These are phyloP conservation scores for Candolleomyces efflorescens DNA, from an alignment of 768 basidiomycete species.

Conservation along the genomic window DNA sequence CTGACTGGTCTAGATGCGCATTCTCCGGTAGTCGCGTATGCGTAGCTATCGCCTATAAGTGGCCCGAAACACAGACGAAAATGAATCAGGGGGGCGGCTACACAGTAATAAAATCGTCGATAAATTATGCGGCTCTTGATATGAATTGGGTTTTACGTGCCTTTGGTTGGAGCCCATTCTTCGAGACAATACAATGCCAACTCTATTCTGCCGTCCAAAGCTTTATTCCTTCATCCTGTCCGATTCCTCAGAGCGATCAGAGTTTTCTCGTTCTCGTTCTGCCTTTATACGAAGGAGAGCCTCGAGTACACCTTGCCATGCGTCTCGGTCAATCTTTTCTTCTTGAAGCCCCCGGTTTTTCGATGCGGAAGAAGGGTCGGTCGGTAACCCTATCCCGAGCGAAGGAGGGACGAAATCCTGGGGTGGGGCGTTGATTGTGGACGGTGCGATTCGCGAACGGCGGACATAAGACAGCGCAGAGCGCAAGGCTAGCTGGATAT, in stretches of 20 bases:
- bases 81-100: background rate
- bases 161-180: background rate
- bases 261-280: conserved; percentile 18
- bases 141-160: conserved; percentile 2
- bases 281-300: conserved; percentile 63
- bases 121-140: background rate
- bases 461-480: conserved; percentile 79
- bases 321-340: conserved; percentile 69
- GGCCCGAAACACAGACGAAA: background rate
- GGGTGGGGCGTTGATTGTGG: conserved; percentile 80
- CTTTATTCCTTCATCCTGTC: conserved; percentile 6
- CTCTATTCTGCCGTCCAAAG: background rate
- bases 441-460: conserved; percentile 77
- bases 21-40: background rate
- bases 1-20: background rate
- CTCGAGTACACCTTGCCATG: conserved; percentile 71
- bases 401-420: conserved; percentile 72
- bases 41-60: too few species aligned
- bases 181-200: conserved; percentile 2
- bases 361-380: conserved; percentile 26
- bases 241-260: conserved; percentile 12
- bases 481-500: conserved; percentile 73
- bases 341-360: conserved; percentile 69
- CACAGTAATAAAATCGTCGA: conserved; percentile 1
- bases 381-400: conserved; percentile 71